Evolutionary conservation across 2,329 filamentous ascomycete species (phyloP), one percentile per base, ranked within the genome.

Genomic region (Fusarium armeniacum): DNA sequence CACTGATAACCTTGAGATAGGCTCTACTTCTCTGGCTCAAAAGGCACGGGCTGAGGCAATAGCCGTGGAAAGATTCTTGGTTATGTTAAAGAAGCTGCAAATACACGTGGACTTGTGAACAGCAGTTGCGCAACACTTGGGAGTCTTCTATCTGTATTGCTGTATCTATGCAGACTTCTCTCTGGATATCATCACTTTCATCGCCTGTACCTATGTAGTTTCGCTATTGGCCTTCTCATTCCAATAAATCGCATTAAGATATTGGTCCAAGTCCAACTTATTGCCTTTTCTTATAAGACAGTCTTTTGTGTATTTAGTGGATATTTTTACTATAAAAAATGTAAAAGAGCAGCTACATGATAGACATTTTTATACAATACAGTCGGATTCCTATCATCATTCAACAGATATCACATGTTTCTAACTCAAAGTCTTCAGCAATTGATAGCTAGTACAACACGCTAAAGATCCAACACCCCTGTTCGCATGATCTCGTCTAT

Each of bases 401-500:
- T 20, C 15, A 4, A 32, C 32, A 13, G 2, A 32, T 32, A 13
- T 15, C 11, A 30, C 12, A 7, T 32, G n/a, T 20, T 30, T 20
- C 12, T 8, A 22, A 6, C 4, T 1, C 20, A 30, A 45, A 24
- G 20, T 11, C 20, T 9, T 16, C 7, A 4, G 30, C n/a, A 46
- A 20, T 20, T 15, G 28, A 30, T 20, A 30, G 6, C 20, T 22
- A 15, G 28, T 22, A 13, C 10, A 32, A 20, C 20, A 15, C 44
- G 44, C 44, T 46, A 32, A 28, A 26, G 20, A 18, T 18, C 15
- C 5, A 10, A 13, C 13, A 52, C 10, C 49, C 49, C 49, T 52
- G 49, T 20, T 40, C 49, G 49, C 35, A 41, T 36, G 35, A 41
- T 52, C 49, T 52, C 49, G 49, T 52, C 49, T 52, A 52, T 52